Conservation (phyloP, 345 rosid species). For the Moringa oleifera region DNA sequence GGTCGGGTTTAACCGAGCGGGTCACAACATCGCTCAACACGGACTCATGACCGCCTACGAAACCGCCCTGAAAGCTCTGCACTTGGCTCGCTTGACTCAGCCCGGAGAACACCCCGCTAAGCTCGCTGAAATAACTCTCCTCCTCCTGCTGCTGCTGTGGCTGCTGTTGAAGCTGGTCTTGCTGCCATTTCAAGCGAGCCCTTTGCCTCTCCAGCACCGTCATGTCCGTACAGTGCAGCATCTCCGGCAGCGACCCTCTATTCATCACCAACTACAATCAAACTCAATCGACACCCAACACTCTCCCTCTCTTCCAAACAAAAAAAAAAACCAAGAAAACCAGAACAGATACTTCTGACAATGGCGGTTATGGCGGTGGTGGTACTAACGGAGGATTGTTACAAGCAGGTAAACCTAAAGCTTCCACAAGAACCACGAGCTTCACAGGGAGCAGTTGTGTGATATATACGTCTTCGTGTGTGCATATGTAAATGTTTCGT, state of each 20-base stretch:
- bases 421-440: too few species aligned
- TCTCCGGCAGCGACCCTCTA: conserved; percentile 25
- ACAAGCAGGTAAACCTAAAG: background rate
- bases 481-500: too few species aligned
- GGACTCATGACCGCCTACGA: conserved; percentile 22
- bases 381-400: background rate
- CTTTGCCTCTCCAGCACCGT: conserved; percentile 66
- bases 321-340: background rate
- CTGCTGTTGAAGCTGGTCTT: conserved; percentile 26
- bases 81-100: conserved; percentile 14
- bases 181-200: conserved; percentile 36
- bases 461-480: background rate
- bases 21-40: background rate
- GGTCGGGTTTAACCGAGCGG: conserved; percentile 37
- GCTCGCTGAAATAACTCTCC: conserved; percentile 26
- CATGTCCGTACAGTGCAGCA: conserved; percentile 45
- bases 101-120: conserved; percentile 27
- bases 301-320: background rate
- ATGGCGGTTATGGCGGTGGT: background rate
- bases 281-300: background rate
- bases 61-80: conserved; percentile 27
- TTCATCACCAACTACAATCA: conserved; percentile 21
- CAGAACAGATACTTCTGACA: background rate
- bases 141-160: conserved; percentile 14
- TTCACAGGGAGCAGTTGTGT: background rate